Evolutionary conservation across 495 filamentous ascomycete genomes (phyloP).

Genomic region (Pyrenula massariospora): DNA sequence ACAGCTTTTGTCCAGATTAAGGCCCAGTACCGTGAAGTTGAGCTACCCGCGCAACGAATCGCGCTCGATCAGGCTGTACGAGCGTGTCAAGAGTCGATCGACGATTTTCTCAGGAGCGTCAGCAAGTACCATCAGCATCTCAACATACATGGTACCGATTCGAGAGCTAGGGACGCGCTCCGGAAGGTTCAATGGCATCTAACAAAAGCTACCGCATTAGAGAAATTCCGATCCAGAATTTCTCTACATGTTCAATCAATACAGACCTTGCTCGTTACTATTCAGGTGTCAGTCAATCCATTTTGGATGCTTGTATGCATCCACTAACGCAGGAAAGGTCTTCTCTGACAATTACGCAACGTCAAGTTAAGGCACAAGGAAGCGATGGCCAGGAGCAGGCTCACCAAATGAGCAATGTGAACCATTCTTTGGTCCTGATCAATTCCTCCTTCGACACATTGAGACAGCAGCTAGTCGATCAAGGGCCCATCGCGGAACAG

Average conservation of each 20-base stretch:
- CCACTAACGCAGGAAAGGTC: no score
- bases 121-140: slow-evolving; percentile 13
- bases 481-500: not conserved
- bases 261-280: slow-evolving; percentile 19
- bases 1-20: slow-evolving; percentile 16
- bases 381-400: no score
- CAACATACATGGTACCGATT: slow-evolving; percentile 1
- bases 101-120: slow-evolving; percentile 9
- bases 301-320: no score
- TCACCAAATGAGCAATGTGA: not conserved
- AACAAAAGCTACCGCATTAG: slow-evolving; percentile 16
- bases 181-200: slow-evolving; percentile 20
- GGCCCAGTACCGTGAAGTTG: not conserved
- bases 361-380: no score
- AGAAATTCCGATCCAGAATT: slow-evolving; percentile 16
- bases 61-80: slow-evolving; percentile 6
- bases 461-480: no score
- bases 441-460: not conserved
- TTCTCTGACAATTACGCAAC: no score
- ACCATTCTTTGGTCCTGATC: not conserved
- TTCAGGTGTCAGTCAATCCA: slow-evolving; percentile 10
- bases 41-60: slow-evolving; percentile 5
- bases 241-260: slow-evolving; percentile 15
- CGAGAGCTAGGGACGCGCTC: slow-evolving; percentile 1
- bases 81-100: slow-evolving; percentile 9